Conservation (phyloP, 139 green algal species). For the Micromonas pusilla region DNA sequence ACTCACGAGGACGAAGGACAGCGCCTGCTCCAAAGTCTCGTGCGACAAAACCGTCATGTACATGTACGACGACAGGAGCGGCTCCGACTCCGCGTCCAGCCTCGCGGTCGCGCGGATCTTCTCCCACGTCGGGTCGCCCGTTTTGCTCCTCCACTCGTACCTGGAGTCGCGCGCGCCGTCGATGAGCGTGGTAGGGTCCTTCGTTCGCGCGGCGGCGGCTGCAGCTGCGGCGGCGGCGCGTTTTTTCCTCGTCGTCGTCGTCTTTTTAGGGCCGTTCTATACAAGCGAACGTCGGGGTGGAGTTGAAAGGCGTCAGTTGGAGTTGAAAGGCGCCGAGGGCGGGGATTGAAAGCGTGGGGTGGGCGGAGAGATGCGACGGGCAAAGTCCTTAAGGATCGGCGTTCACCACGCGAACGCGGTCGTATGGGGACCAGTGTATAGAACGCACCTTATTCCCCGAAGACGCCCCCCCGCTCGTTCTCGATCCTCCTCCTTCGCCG, state of each 20-base stretch:
- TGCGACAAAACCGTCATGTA: constrained; percentile 30
- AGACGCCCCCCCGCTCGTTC: neutral
- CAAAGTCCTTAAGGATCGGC: too few species aligned
- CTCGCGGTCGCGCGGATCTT: constrained; percentile 1
- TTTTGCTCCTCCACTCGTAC: neutral
- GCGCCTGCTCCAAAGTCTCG: constrained; percentile 21
- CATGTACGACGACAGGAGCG: constrained; percentile 29
- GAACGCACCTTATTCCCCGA: neutral
- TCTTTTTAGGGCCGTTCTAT: neutral
- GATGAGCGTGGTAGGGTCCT: neutral
- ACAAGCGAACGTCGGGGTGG: too few species aligned
- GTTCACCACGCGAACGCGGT: too few species aligned
- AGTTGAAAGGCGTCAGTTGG: too few species aligned
- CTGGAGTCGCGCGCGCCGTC: neutral
- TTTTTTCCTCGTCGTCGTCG: neutral
- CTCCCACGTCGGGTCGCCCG: constrained; percentile 12
- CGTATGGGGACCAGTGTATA: neutral
- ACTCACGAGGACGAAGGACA: constrained; percentile 33
- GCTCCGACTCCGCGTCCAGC: constrained; percentile 25
- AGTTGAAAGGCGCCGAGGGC: too few species aligned
- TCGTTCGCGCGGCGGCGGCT: neutral
- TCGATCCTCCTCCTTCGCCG: neutral
- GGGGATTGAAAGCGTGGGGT: too few species aligned
- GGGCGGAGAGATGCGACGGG: too few species aligned
- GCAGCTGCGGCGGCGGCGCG: neutral